Percentiles rank a stretch among this genome's conserved stretches.
Conservation (phyloP, 1,284 basidiomycete genomes). For the Cutaneotrichosporon sp. region DNA sequence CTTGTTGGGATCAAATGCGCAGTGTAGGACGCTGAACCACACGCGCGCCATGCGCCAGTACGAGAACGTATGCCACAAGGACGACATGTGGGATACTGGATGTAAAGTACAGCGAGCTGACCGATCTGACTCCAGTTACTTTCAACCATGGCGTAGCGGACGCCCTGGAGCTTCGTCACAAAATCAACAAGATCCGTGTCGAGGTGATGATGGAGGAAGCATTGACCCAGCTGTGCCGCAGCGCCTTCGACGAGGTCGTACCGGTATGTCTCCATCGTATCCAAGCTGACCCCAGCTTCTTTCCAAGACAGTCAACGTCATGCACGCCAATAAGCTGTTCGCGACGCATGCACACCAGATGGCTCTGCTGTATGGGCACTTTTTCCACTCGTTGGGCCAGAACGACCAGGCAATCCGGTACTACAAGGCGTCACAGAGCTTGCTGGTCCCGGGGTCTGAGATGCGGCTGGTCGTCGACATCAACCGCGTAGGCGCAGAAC, state of each 20-base stretch:
- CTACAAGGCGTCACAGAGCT: slow-evolving; percentile 26
- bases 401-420: slow-evolving; percentile 24
- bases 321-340: slow-evolving; percentile 23
- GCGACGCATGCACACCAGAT: slow-evolving; percentile 28
- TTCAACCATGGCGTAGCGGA: slow-evolving; percentile 23
- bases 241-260: slow-evolving; percentile 22
- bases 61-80: slow-evolving; percentile 20
- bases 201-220: slow-evolving; percentile 41
- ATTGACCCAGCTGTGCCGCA: slow-evolving; percentile 30
- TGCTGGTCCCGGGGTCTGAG: slow-evolving; percentile 33
- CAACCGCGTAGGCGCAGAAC: slow-evolving; percentile 22
- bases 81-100: slow-evolving; percentile 42
- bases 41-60: slow-evolving; percentile 23
- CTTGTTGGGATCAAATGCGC: slow-evolving; percentile 6
- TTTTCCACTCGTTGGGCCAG: slow-evolving; percentile 30
- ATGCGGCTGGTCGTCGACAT: slow-evolving; percentile 34
- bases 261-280: slow-evolving; percentile 15
- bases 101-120: slow-evolving; percentile 24
- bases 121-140: slow-evolving; percentile 24
- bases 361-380: slow-evolving; percentile 35
- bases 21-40: slow-evolving; percentile 28
- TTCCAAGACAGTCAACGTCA: slow-evolving; percentile 13
- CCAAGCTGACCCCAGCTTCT: slow-evolving; percentile 20
- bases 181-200: slow-evolving; percentile 24
- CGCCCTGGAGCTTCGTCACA: slow-evolving; percentile 13